These are phyloP conservation scores for Aquanectria penicillioides DNA, from an alignment of 2,329 filamentous ascomycete species.

Conservation along the genomic window DNA sequence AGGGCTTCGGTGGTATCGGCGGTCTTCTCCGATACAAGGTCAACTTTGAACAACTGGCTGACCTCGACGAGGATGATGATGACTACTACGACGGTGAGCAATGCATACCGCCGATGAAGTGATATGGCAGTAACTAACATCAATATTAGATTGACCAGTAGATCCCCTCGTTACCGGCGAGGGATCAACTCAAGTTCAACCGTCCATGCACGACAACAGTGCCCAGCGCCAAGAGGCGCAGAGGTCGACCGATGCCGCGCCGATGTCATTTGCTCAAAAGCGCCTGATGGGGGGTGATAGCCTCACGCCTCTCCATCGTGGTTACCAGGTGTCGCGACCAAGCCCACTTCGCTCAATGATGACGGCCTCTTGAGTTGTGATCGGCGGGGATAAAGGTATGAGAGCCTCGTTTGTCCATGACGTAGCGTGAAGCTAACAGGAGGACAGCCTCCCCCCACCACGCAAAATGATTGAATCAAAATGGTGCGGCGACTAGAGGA, in stretches of 20 bases:
- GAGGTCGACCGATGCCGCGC: constrained; percentile 56
- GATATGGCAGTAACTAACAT: constrained; percentile 20
- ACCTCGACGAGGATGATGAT: constrained; percentile 92
- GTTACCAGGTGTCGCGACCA: constrained; percentile 66
- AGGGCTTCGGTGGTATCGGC: constrained; percentile 98
- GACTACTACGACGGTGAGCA: constrained; percentile 82
- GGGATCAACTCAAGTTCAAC: constrained; percentile 76
- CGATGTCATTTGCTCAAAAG: constrained; percentile 56
- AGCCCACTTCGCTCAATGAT: constrained; percentile 76
- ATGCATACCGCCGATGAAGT: neutral
- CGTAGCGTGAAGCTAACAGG: constrained; percentile 33
- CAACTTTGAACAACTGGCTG: constrained; percentile 98
- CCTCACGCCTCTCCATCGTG: constrained; percentile 54
- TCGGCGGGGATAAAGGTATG: constrained; percentile 45
- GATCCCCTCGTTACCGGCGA: constrained; percentile 88
- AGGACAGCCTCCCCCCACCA: constrained; percentile 36
- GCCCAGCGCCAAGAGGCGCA: constrained; percentile 53
- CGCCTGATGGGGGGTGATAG: constrained; percentile 59
- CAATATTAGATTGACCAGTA: constrained; percentile 81
- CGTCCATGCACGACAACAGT: constrained; percentile 55
- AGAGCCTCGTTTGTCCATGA: constrained; percentile 15
- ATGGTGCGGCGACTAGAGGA: constrained; percentile 37
- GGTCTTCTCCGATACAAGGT: constrained; percentile 99
- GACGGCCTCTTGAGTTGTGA: constrained; percentile 67
- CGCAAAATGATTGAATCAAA: constrained; percentile 39